These are phyloP conservation scores for Cryptosporidium sp. DNA, from an alignment of 169 alveolate genomes.

Conservation along the genomic window DNA sequence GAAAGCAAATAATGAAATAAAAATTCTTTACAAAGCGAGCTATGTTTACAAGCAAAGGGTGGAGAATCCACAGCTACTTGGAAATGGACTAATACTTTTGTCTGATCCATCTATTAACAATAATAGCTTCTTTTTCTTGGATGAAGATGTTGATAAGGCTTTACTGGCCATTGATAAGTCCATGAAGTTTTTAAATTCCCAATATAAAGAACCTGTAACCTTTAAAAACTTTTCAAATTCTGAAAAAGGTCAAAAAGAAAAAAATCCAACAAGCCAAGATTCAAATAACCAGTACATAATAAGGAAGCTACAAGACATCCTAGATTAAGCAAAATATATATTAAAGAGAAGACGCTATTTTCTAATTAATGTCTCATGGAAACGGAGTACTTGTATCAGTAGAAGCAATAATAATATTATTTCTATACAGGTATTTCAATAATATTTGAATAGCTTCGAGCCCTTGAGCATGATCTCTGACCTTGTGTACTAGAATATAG, in stretches of 20 bases:
- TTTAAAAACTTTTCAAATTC: slow-evolving; percentile 1
- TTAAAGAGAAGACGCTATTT: not conserved
- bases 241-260: not conserved
- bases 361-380: not conserved
- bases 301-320: not conserved
- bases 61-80: slow-evolving; percentile 2
- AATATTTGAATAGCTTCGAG: slow-evolving; percentile 24
- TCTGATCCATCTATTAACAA: slow-evolving; percentile 54
- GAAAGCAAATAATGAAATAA: not conserved
- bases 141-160: slow-evolving; percentile 40
- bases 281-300: not conserved
- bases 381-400: not conserved
- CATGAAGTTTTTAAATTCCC: not conserved
- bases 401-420: slow-evolving; percentile 7
- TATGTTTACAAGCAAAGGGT: slow-evolving; percentile 33
- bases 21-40: slow-evolving; percentile 24
- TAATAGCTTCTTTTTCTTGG: slow-evolving; percentile 47
- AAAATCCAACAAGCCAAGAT: not conserved
- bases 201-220: not conserved
- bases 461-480: slow-evolving; percentile 21
- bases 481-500: slow-evolving; percentile 22
- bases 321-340: not conserved
- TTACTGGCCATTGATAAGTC: slow-evolving; percentile 3
- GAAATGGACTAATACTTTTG: not conserved
- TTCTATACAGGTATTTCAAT: slow-evolving; percentile 34